A percentile compares a stretch with the other conserved stretches of the same genome.
phyloP scores from a whole-genome alignment of 2,329 filamentous ascomycete species.

The Botryotinia narcissicola region DNA sequence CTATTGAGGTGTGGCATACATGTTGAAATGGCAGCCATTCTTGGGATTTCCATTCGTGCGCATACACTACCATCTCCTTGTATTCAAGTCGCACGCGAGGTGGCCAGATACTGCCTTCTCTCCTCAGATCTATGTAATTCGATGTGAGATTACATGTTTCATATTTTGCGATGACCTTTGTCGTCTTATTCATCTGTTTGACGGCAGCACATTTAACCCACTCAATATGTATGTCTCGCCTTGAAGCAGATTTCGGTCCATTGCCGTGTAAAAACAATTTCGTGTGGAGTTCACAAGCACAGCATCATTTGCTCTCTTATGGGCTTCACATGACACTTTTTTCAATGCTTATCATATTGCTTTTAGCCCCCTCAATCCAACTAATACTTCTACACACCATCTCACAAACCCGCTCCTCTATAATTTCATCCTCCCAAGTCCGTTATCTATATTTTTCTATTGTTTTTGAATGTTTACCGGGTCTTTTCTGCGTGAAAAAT shows the following conservation, averaged over 20 bases:
- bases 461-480: background rate
- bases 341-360: background rate
- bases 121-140: background rate
- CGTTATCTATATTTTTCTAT: background rate
- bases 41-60: background rate
- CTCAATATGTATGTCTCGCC: background rate
- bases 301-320: conserved; percentile 13
- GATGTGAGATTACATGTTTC: background rate
- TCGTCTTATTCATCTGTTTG: background rate
- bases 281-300: conserved; percentile 6
- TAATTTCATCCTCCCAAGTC: background rate
- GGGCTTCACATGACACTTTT: background rate
- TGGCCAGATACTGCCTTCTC: background rate
- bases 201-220: background rate
- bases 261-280: background rate
- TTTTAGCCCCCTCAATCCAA: background rate
- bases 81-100: background rate
- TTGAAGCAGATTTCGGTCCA: background rate
- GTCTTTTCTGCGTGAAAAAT: conserved; percentile 9
- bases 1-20: conserved; percentile 3
- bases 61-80: background rate
- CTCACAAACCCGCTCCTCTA: background rate
- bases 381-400: conserved; percentile 10
- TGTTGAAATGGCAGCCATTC: background rate
- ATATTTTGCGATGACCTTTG: background rate